Conservation (phyloP, 73 alveolate genomes). For the Uronychia setigera region DNA sequence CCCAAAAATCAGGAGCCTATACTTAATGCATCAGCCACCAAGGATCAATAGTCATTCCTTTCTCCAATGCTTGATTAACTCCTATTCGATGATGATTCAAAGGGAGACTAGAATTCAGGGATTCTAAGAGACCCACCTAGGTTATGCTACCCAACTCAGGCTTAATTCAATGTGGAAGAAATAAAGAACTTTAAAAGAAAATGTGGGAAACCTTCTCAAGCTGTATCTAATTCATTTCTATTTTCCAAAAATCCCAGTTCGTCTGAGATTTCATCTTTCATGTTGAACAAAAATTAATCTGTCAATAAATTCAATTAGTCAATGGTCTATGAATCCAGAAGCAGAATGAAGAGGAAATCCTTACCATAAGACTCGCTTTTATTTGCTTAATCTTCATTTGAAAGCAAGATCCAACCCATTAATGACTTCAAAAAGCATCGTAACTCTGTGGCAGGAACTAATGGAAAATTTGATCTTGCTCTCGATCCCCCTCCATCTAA, state of each 20-base stretch:
- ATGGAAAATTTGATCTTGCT: not conserved
- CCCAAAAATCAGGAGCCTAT: too few species aligned
- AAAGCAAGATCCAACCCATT: not conserved
- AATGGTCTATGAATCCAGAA: not conserved
- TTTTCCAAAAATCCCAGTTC: not conserved
- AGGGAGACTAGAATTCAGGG: not conserved
- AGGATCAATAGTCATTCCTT: too few species aligned
- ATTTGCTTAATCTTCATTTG: too few species aligned
- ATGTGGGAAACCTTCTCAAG: not conserved
- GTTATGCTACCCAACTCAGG: not conserved
- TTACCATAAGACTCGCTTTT: not conserved
- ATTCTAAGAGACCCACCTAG: not conserved
- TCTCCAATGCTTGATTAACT: not conserved
- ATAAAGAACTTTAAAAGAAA: too few species aligned
- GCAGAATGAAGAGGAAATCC: not conserved
- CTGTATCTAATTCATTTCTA: not conserved
- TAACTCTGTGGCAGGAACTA: not conserved
- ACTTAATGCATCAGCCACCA: too few species aligned
- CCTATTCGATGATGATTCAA: not conserved
- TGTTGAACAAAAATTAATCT: not conserved
- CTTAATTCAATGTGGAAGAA: not conserved
- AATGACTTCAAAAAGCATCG: not conserved
- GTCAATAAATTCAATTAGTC: not conserved
- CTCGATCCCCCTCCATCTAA: not conserved
- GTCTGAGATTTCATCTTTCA: not conserved